Base-by-base conservation (phyloP, 164 flowering plant genomes). In the Aristolochia californica region DNA sequence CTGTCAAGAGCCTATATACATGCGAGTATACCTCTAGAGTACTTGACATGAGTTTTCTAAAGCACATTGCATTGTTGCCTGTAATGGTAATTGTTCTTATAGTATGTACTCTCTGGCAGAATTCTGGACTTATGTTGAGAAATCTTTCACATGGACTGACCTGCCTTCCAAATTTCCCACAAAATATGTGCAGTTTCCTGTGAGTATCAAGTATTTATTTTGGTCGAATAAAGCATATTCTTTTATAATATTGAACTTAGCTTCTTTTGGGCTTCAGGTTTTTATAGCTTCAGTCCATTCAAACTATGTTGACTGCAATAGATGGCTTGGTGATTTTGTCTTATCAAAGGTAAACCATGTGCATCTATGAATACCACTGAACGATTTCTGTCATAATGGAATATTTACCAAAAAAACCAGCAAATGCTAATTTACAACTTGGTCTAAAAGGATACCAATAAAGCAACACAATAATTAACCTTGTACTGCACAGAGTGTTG, bases 101-200 rank as follows among this genome's bases (percentile, higher is more conserved):
- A 5, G 55, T 54, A 45, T 24, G 7, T 11, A 45, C 62, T 38
- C 11, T 58, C 67, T 26, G 78, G 70, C 82, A 93, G 99, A 93
- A 67, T 93, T 89, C 66, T 93, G 97, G 99, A 73, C 90, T 48
- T 84, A 84, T 76, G 99, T 93, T 13, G 99, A 93, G 79, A 83
- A 89, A 69, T 93, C 97, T 49, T 93, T 87, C 74, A 83, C 95
- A 23, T 93, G 99, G 99, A 81, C 94, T 8, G 99, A 87, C 75
- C 80, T 80, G 66, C 97, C 99, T 43, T 89, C 99, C 48, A 89
- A 87, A 68, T 93, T 93, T 60, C 99, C 99, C n/a, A 93, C 99
- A 43, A 89, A 89, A 81, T 87, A 87, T 76, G 97, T 89, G 15
- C 97, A 93, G 66, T 93, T 89, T 66, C 98, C 97, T 55, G 98